phyloP scores from a whole-genome alignment of 129 eudicot species.

The Flaveria brownii region DNA sequence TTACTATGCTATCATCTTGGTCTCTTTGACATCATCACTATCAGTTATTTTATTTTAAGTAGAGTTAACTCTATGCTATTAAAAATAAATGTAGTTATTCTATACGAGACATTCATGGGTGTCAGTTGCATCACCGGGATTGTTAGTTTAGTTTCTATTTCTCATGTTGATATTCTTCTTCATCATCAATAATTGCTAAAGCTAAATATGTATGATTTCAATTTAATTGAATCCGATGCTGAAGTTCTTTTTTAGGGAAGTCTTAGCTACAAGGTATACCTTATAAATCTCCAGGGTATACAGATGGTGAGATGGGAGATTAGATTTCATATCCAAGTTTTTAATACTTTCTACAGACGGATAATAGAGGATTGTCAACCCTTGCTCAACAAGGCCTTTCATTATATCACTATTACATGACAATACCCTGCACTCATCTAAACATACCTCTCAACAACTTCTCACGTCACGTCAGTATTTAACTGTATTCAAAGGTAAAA shows the following conservation, averaged over 20 bases:
- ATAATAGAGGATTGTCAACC: not conserved
- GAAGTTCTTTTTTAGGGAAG: not conserved
- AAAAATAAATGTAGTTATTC: not conserved
- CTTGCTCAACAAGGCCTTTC: not conserved
- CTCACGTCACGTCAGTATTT: not conserved
- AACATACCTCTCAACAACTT: not conserved
- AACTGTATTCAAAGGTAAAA: not conserved
- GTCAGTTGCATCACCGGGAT: not conserved
- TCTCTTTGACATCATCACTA: not conserved
- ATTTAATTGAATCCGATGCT: not conserved
- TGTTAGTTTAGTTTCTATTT: not conserved
- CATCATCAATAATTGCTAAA: conserved; percentile 2
- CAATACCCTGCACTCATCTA: not conserved
- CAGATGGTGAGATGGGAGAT: not conserved
- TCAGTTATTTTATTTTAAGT: not conserved
- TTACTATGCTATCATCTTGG: not conserved
- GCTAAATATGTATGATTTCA: not conserved
- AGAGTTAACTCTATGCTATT: not conserved
- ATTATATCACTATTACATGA: not conserved
- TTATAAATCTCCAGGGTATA: not conserved
- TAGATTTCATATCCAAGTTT: not conserved
- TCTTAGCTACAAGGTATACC: not conserved
- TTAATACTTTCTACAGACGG: not conserved
- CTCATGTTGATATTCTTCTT: not conserved
- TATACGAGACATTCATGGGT: not conserved